Evolutionary conservation across 768 basidiomycete genomes (phyloP).

Genomic region (Kwoniella europaea): DNA sequence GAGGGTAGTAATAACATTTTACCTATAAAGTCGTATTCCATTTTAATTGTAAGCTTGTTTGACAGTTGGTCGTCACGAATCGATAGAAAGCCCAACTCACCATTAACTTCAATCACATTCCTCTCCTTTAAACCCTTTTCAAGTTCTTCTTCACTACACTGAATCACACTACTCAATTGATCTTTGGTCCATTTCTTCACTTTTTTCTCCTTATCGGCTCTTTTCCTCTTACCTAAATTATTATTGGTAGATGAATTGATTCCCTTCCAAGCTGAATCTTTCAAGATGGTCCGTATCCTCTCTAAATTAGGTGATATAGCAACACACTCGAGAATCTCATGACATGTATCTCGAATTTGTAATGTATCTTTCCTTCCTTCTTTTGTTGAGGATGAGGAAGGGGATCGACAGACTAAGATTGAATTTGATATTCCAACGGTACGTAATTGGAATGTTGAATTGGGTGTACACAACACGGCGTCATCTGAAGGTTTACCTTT

Average conservation of each 20-base stretch:
- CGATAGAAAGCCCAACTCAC: slow-evolving; percentile 58
- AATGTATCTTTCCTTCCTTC: slow-evolving; percentile 52
- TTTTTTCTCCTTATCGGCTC: slow-evolving; percentile 57
- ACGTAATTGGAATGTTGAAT: slow-evolving; percentile 79
- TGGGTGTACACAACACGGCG: slow-evolving; percentile 83
- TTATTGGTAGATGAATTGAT: slow-evolving; percentile 17
- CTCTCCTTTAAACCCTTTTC: slow-evolving; percentile 68
- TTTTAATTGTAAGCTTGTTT: no score
- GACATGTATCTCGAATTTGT: slow-evolving; percentile 77
- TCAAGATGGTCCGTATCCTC: slow-evolving; percentile 67
- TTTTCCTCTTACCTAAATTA: slow-evolving; percentile 15
- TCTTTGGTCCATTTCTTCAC: slow-evolving; percentile 64
- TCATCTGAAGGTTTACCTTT: slow-evolving; percentile 82
- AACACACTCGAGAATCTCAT: slow-evolving; percentile 80
- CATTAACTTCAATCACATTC: slow-evolving; percentile 74
- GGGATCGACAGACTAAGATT: slow-evolving; percentile 67
- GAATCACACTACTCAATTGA: slow-evolving; percentile 69
- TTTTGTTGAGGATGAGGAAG: slow-evolving; percentile 20
- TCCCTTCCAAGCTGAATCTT: slow-evolving; percentile 74
- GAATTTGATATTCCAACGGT: slow-evolving; percentile 90
- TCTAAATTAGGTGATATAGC: slow-evolving; percentile 78
- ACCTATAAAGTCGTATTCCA: slow-evolving; percentile 59
- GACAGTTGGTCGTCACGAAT: no score
- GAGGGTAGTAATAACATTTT: slow-evolving; percentile 74
- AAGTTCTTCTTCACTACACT: slow-evolving; percentile 82